Base-by-base conservation (phyloP, 2,329 filamentous ascomycete species). In the Coniella vitis region DNA sequence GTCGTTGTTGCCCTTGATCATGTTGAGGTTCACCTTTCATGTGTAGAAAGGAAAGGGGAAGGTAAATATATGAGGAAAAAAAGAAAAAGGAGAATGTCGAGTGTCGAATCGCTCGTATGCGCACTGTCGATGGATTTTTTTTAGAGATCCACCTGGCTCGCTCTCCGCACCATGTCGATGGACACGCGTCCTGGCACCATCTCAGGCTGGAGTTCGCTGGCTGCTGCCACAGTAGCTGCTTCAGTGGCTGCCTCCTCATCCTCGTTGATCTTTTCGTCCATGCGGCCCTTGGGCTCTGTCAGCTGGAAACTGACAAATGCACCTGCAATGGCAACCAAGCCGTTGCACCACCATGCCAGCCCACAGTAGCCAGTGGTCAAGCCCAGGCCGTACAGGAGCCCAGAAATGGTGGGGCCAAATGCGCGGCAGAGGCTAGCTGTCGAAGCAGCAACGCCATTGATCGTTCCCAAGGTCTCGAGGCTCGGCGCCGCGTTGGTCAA, bases 401-500 rank as follows among this genome's bases (percentile, higher is more conserved):
- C 93, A 3, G 90, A 94, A 3, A 96, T 71, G 0, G 88, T 90
- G 2, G 93, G 93, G 0, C 91, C 91, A 54, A 96, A 84, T 0
- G 90, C 90, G 47, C 93, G 81, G 64, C 85, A 90, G 39, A 96
- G 71, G 62, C 90, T 95, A 4, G 93, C 93, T 2, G 88, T 90
- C 2, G 90, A 95, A 25, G 90, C 90, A 0, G 90, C 90, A 12
- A 90, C 84, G 16, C 93, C 93, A 60, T 97, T 97, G 65, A 98
- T 86, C 0, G 87, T 90, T 3, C 93, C 93, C 2, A 97, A 80
- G 1, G 94, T 86, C 43, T 87, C 78, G 48, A 86, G 85, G 7
- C 85, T 90, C 0, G 90, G 88, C 0, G 90, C 87, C 14, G 89
- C 85, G 65, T 97, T 95, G 52, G 89, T 87, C 25, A 95, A 78